These are phyloP conservation scores for Cardamine resedifolia DNA, from an alignment of 345 rosid genomes.

Conservation along the genomic window DNA sequence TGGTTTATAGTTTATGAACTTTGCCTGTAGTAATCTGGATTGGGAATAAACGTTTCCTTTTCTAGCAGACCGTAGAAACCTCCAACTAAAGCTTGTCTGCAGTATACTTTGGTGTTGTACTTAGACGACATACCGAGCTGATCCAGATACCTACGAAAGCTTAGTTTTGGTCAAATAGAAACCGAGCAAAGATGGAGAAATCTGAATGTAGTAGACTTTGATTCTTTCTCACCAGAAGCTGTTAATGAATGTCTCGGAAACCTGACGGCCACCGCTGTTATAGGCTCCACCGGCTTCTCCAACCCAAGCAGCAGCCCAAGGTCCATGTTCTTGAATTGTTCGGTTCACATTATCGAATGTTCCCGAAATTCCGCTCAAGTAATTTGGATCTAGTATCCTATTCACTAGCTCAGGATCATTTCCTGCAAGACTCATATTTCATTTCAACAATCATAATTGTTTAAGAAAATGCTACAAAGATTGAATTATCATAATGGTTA, in stretches of 20 bases:
- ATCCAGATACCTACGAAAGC: conserved; percentile 70
- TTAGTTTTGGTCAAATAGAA: not conserved
- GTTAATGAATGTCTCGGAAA: conserved; percentile 77
- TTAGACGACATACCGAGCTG: conserved; percentile 85
- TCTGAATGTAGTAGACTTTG: not conserved
- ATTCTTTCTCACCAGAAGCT: conserved; percentile 68
- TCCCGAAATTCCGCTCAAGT: conserved; percentile 50
- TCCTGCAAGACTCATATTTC: conserved; percentile 48
- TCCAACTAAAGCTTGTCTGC: conserved; percentile 90
- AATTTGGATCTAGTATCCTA: conserved; percentile 70
- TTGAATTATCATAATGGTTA: not conserved
- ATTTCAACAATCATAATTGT: not conserved
- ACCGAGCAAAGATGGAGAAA: not conserved
- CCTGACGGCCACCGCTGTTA: conserved; percentile 83
- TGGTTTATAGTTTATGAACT: conserved; percentile 22
- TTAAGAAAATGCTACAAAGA: conserved; percentile 1
- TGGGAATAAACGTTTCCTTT: conserved; percentile 61
- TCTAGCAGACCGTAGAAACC: conserved; percentile 89
- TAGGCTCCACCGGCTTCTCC: conserved; percentile 98
- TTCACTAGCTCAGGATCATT: conserved; percentile 62
- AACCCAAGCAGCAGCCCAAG: conserved; percentile 95
- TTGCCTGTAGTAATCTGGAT: conserved; percentile 95
- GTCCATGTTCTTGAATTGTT: conserved; percentile 57
- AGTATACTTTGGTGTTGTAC: conserved; percentile 81
- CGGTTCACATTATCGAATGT: conserved; percentile 50